These are phyloP conservation scores for Leccinellum luteum DNA, from an alignment of 768 basidiomycete genomes.

Conservation along the genomic window DNA sequence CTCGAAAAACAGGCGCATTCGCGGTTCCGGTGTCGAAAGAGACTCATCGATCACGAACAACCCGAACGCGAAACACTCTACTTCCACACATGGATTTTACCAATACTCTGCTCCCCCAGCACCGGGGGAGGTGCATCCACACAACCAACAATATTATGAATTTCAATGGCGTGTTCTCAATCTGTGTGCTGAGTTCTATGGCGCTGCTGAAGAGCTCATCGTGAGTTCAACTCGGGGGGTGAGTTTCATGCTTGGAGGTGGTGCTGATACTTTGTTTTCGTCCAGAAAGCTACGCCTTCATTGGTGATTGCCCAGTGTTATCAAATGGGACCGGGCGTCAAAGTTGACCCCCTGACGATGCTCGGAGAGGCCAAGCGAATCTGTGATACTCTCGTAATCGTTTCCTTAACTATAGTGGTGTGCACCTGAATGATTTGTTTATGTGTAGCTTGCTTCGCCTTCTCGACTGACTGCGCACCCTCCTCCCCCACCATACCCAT, in stretches of 20 bases:
- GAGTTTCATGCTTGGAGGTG: conserved; percentile 3
- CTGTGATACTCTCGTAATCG: conserved; percentile 69
- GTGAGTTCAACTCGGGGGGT: conserved; percentile 43
- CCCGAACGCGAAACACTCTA: conserved; percentile 28
- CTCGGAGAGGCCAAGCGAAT: conserved; percentile 73
- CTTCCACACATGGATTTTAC: conserved; percentile 42
- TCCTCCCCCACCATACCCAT: conserved; percentile 56
- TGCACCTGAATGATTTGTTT: conserved; percentile 11
- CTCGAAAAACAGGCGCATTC: conserved; percentile 67
- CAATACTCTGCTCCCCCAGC: conserved; percentile 41
- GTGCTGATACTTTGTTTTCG: conserved; percentile 8
- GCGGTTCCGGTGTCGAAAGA: conserved; percentile 32
- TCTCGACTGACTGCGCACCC: conserved; percentile 64
- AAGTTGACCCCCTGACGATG: conserved; percentile 73
- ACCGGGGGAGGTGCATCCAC: conserved; percentile 50
- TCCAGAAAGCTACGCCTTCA: conserved; percentile 57
- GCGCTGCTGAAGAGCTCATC: conserved; percentile 79
- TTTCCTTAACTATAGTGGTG: neutral
- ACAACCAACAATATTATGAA: conserved; percentile 79
- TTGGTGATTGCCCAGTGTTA: conserved; percentile 80
- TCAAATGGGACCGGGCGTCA: conserved; percentile 63
- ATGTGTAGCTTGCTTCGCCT: conserved; percentile 66
- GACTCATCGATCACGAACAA: conserved; percentile 13
- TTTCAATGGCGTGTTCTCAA: conserved; percentile 85
- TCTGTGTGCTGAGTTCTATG: conserved; percentile 82